A percentile compares a stretch with the other conserved stretches of the same genome.
Conservation (phyloP, 768 basidiomycete species). For the Lentinus brumalis region DNA sequence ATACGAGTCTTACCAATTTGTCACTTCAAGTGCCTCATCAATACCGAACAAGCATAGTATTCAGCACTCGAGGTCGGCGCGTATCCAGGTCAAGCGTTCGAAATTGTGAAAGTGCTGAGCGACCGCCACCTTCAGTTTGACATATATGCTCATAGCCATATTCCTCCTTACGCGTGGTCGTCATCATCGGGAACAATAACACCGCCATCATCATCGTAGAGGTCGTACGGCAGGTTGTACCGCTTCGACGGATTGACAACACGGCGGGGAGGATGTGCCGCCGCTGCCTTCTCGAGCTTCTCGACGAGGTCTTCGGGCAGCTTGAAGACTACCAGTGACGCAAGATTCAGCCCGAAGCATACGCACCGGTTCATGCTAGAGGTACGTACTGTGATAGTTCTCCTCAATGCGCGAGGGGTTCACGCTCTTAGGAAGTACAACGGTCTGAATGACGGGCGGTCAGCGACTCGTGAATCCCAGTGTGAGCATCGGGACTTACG, state of each 20-base stretch:
- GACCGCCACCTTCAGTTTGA: no score
- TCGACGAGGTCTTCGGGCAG: constrained; percentile 42
- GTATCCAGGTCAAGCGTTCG: no score
- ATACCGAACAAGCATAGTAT: no score
- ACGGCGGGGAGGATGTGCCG: constrained; percentile 55
- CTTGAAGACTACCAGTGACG: constrained; percentile 29
- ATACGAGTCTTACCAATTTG: no score
- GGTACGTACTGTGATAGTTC: constrained; percentile 59
- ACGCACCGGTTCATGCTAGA: not conserved
- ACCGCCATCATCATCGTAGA: constrained; percentile 51
- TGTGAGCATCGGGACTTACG: constrained; percentile 39
- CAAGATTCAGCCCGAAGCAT: no score
- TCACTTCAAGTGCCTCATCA: no score
- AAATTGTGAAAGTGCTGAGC: no score
- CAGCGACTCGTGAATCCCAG: not conserved
- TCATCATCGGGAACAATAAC: constrained; percentile 13
- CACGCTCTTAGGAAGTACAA: constrained; percentile 79
- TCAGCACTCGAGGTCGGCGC: no score
- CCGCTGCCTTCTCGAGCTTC: constrained; percentile 51
- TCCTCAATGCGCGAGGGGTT: constrained; percentile 67
- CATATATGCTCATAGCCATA: no score
- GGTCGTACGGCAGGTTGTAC: constrained; percentile 64
- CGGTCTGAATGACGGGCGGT: constrained; percentile 42
- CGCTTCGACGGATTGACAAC: constrained; percentile 58
- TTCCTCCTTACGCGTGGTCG: not conserved